A percentile compares a stretch with the other conserved stretches of the same genome.
phyloP scores from a whole-genome alignment of 208 protist species.

The Angomonas ambiguus region DNA sequence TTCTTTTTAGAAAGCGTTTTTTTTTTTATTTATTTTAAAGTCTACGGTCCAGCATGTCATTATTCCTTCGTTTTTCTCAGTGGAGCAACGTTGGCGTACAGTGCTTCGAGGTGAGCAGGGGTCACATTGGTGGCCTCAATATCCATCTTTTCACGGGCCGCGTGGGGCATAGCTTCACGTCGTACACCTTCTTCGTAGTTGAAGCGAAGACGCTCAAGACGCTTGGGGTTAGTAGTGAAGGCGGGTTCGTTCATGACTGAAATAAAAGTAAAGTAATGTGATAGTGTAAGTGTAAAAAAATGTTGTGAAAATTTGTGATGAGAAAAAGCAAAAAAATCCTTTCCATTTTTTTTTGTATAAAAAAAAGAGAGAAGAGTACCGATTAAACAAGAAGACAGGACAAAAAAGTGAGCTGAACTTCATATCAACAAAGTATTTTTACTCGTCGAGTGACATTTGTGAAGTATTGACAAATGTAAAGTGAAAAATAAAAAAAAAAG shows the following conservation, averaged over 20 bases:
- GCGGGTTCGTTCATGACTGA: slow-evolving; percentile 43
- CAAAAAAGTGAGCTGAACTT: background rate
- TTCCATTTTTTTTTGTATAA: background rate
- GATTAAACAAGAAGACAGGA: too few relatives aligned
- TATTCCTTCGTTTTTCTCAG: background rate
- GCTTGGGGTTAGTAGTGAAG: slow-evolving; percentile 62
- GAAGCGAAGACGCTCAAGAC: slow-evolving; percentile 53
- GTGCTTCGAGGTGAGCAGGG: slow-evolving; percentile 56
- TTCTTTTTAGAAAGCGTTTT: too few relatives aligned
- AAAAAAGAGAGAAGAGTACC: slow-evolving; percentile 12
- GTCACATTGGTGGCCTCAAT: slow-evolving; percentile 44
- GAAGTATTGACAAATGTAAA: background rate
- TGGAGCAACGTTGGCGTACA: background rate
- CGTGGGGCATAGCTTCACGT: slow-evolving; percentile 51
- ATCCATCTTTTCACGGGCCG: slow-evolving; percentile 52
- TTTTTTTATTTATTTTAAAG: too few relatives aligned
- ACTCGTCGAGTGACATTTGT: background rate
- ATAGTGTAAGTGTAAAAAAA: background rate
- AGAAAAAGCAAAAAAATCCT: background rate
- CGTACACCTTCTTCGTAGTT: slow-evolving; percentile 67
- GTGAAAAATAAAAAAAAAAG: slow-evolving; percentile 6
- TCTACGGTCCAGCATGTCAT: too few relatives aligned
- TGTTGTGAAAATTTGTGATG: slow-evolving; percentile 6
- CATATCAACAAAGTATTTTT: background rate
- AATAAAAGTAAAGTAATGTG: background rate